Evolutionary conservation across 148 eudicot species (phyloP).

Genomic region (Rhododendron griersonianum): DNA sequence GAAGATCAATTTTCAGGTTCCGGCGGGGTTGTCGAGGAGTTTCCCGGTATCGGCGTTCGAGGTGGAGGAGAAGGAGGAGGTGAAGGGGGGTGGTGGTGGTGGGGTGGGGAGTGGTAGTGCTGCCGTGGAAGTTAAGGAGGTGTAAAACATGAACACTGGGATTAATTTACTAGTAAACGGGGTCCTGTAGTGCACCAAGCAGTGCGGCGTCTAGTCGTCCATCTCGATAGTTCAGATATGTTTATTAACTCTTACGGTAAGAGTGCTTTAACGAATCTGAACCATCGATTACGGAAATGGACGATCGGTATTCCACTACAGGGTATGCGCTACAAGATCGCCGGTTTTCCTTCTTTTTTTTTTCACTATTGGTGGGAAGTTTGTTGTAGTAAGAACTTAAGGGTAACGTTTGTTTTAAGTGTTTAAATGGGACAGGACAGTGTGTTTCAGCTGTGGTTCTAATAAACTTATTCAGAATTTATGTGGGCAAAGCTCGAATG

Average conservation of each 20-base stretch:
- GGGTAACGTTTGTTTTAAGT: background rate
- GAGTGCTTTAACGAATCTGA: no score
- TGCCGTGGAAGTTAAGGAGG: background rate
- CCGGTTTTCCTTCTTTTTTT: no score
- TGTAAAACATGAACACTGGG: background rate
- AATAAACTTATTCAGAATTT: background rate
- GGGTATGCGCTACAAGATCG: no score
- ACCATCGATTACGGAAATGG: no score
- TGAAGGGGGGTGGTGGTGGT: background rate
- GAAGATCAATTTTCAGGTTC: constrained; percentile 37
- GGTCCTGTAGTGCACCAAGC: no score
- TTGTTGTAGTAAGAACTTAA: background rate
- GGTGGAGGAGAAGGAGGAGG: constrained; percentile 16
- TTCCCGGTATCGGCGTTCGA: constrained; percentile 48
- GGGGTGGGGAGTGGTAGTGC: background rate
- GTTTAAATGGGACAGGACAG: background rate
- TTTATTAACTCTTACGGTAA: no score
- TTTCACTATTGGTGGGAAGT: background rate
- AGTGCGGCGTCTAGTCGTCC: background rate
- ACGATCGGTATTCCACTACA: no score
- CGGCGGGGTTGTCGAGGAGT: constrained; percentile 29
- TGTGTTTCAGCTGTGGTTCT: background rate
- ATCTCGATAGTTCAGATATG: background rate
- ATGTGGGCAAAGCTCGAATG: no score
- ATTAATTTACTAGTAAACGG: background rate